Conservation (phyloP, 2,329 filamentous ascomycete genomes). For the Cercospora zeina region DNA sequence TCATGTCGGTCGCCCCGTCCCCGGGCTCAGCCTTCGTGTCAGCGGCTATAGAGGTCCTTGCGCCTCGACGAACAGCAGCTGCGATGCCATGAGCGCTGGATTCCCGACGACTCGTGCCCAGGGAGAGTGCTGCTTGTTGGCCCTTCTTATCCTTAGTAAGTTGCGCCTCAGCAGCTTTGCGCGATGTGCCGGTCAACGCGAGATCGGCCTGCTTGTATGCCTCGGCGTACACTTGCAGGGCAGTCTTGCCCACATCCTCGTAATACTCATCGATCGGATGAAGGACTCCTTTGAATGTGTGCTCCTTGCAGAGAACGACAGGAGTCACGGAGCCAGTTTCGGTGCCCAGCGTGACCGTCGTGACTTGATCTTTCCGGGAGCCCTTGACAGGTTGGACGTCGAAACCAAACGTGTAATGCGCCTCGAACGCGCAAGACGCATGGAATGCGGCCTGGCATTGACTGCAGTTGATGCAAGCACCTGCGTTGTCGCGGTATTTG, state of each 20-base stretch:
- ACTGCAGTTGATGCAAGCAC: constrained; percentile 83
- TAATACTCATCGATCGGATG: constrained; percentile 78
- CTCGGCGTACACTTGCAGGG: constrained; percentile 80
- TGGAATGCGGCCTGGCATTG: constrained; percentile 74
- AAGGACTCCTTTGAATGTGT: constrained; percentile 67
- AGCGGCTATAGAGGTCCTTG: constrained; percentile 37
- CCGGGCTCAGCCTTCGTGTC: constrained; percentile 35
- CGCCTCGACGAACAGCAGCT: constrained; percentile 38
- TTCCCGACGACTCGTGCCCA: constrained; percentile 44
- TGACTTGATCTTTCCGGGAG: constrained; percentile 77
- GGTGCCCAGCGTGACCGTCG: constrained; percentile 74
- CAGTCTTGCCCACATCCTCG: constrained; percentile 70
- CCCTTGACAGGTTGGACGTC: constrained; percentile 88
- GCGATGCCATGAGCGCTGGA: constrained; percentile 40
- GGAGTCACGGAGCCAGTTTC: constrained; percentile 84
- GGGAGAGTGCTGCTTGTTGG: constrained; percentile 36
- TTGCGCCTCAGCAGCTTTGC: constrained; percentile 80
- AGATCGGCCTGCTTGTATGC: constrained; percentile 95
- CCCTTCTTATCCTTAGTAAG: constrained; percentile 56
- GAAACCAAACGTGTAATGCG: constrained; percentile 81
- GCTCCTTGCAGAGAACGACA: constrained; percentile 87
- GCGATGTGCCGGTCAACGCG: constrained; percentile 83
- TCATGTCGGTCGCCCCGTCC: constrained; percentile 29
- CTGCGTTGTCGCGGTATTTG: constrained; percentile 41
- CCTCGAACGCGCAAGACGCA: constrained; percentile 84